Base-by-base conservation (phyloP, 2,329 filamentous ascomycete genomes). In the Graphiopsis chlorocephala region DNA sequence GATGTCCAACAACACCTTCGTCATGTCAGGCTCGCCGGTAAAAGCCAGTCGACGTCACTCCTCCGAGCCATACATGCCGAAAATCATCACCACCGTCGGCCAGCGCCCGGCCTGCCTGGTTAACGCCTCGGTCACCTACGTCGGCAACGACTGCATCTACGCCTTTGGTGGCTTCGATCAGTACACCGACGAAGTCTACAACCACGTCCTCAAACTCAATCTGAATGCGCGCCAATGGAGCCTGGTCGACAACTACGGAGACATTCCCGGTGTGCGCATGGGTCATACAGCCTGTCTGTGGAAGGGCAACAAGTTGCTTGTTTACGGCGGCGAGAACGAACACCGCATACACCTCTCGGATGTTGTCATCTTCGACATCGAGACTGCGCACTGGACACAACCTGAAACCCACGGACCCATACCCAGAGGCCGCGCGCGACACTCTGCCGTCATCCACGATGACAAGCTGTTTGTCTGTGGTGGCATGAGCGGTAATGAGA, bases 151-250 rank as follows among this genome's bases (percentile, higher is more conserved):
- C 76, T 89, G 95, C 78, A 98, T 99, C 72, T 98, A 96, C 78
- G 95, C 94, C 12, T 99, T 99, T 82, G 95, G 95, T 50, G 95
- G 95, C 20, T 99, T 99, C 74, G 95, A 99, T 75, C 94, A 98
- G 78, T 98, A 97, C 76, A 99, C 95, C 0, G 95, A 99, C 77
- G 95, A 99, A 81, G 89, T 99, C 20, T 99, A 99, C 80, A 99
- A 99, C 75, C 95, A 99, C 80, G 95, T 99, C 48, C 83, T 99
- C 68, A 89, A 88, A 72, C 81, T 99, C 60, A 93, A 99, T 76
- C 85, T 99, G 68, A 84, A 90, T 67, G 93, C 90, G 68, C 88
- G 95, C 71, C 92, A 95, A 76, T 99, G 95, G 95, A 95, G 88
- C 70, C 82, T 99, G 59, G 94, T 99, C 23, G 95, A 98, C 79